These are phyloP conservation scores for Ophiostoma ulmi DNA, from an alignment of 2,329 filamentous ascomycete genomes.

Conservation along the genomic window DNA sequence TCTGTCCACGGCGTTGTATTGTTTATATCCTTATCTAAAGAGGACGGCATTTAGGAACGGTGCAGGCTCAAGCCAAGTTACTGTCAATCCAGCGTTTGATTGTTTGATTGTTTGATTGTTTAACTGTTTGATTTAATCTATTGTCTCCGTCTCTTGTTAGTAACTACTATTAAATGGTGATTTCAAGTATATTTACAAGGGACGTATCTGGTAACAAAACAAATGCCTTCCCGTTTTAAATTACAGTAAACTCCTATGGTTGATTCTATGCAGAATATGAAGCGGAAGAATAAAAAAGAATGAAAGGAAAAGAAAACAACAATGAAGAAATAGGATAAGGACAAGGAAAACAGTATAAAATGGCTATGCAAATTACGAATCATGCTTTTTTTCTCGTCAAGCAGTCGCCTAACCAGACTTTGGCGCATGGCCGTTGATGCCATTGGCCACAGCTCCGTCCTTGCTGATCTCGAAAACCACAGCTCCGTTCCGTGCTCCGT, in stretches of 20 bases:
- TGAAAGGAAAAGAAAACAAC: background rate
- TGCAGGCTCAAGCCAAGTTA: background rate
- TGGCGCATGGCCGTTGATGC: conserved; percentile 23
- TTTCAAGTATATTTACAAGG: background rate
- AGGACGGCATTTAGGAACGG: background rate
- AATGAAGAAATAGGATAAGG: conserved; percentile 4
- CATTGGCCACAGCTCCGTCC: background rate
- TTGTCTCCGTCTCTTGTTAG: background rate
- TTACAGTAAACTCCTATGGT: conserved; percentile 11
- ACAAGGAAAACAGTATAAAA: conserved; percentile 12
- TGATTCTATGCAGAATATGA: conserved; percentile 1
- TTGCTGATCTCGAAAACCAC: conserved; percentile 70
- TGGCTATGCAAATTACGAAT: conserved; percentile 21
- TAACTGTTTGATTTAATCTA: background rate
- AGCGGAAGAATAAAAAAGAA: background rate
- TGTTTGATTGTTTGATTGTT: background rate
- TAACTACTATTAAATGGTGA: background rate
- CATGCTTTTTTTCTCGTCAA: conserved; percentile 5
- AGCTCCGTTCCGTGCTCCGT: conserved; percentile 70
- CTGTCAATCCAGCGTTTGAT: background rate
- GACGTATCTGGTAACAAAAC: background rate
- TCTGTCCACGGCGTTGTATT: background rate
- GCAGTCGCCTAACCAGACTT: conserved; percentile 21
- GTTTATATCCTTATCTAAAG: background rate
- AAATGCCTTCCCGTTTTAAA: conserved; percentile 14